Base-by-base conservation (phyloP, 2,329 filamentous ascomycete species). In the Elsinoe batatas region DNA sequence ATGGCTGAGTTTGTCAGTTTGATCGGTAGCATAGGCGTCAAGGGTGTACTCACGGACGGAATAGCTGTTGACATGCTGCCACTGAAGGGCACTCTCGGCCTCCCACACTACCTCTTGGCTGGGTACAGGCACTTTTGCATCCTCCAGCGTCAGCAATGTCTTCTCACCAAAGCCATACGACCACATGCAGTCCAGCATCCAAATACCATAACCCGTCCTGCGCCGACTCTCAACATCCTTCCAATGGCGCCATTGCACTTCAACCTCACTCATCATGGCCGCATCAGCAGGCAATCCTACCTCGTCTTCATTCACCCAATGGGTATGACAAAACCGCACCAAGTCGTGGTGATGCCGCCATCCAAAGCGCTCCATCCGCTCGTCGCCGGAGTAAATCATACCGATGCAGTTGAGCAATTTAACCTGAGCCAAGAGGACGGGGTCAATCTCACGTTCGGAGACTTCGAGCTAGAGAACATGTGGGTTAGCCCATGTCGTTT, bases 101-200 rank as follows among this genome's bases (percentile, higher is more conserved):
- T 58, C 54, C 65, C 65, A 68, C 2, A 65, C 42, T 4, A 58
- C 58, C 33, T 67, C 65, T 8, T 62, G 58, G 35, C 63, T 62
- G 18, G 64, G 64, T 3, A 66, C 53, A 15, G 63, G 61, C 4
- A 65, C 38, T 8, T 11, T 53, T 5, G 57, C 59, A 38, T 64
- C 60, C 20, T 50, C 49, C 5, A 64, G 50, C 3, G 50, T 37
- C 13, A 64, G 46, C 18, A 37, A 26, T 13, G 60, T 58, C 22
- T 47, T 47, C 3, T 40, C 46, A 7, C 59, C 56, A 43, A 63
- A 61, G 10, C 64, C 61, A 44, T 62, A 62, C 32, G 56, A 51
- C 49, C 60, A 57, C 54, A 62, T 63, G 20, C 53, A 58, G 49
- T 66, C 63, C 13, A 64, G 51, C 30, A 65, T 43, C 62, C 64